These are phyloP conservation scores for Diaporthe capsici DNA, from an alignment of 2,329 filamentous ascomycete genomes.

Conservation along the genomic window DNA sequence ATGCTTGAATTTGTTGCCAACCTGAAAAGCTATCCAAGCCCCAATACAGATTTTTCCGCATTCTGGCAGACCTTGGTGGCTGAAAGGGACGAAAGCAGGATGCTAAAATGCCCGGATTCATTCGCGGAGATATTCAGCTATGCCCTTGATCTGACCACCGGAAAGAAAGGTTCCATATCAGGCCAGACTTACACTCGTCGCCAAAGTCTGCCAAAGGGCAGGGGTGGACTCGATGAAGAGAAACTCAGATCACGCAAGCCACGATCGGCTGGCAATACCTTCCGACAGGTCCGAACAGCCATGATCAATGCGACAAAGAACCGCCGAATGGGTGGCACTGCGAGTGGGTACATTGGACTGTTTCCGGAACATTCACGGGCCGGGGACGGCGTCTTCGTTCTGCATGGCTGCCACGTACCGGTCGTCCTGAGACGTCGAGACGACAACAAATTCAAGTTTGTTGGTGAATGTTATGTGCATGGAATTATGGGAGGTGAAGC, in stretches of 20 bases:
- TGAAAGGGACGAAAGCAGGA: not conserved
- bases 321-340: not conserved
- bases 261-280: not conserved
- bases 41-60: not conserved
- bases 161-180: not conserved
- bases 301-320: not conserved
- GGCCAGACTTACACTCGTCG: not conserved
- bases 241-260: not conserved
- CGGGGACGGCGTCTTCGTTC: not conserved
- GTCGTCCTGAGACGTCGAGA: not conserved
- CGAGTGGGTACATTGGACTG: not conserved
- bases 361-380: not conserved
- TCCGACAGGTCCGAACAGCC: not conserved
- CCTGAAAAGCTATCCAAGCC: not conserved
- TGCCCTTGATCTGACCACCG: not conserved
- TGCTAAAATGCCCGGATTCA: not conserved
- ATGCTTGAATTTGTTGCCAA: not conserved
- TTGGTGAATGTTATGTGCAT: slow-evolving; percentile 4
- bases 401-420: not conserved
- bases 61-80: slow-evolving; percentile 1
- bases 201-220: not conserved
- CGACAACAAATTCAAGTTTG: not conserved
- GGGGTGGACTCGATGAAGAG: not conserved
- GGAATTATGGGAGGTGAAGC: not conserved
- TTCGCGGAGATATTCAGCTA: slow-evolving; percentile 2